Evolutionary conservation across 495 filamentous ascomycete genomes (phyloP).

Genomic region (Neurospora sp.): DNA sequence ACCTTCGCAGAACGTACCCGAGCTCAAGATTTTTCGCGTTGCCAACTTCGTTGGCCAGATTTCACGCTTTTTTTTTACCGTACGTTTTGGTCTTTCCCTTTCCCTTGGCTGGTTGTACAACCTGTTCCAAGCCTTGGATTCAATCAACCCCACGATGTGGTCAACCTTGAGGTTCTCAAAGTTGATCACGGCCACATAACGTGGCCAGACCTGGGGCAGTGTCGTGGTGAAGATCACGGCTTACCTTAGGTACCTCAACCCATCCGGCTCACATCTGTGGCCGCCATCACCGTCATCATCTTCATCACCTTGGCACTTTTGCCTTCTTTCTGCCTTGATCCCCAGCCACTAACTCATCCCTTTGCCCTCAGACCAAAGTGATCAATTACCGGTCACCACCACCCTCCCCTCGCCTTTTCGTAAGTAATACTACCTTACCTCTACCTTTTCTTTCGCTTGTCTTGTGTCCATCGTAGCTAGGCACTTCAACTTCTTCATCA

Average conservation of each 20-base stretch:
- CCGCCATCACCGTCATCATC: neutral
- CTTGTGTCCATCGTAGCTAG: neutral
- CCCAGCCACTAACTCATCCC: neutral
- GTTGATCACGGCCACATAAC: neutral
- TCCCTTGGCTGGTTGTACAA: neutral
- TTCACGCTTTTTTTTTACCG: neutral
- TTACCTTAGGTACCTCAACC: neutral
- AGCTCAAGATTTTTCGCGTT: neutral
- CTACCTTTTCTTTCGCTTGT: neutral
- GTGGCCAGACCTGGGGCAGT: neutral
- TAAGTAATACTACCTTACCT: neutral
- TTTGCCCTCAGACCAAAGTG: neutral
- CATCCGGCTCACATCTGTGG: neutral
- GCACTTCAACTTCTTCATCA: neutral
- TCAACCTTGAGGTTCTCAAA: neutral
- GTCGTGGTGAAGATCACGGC: neutral
- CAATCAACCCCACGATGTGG: neutral
- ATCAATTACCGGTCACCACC: neutral
- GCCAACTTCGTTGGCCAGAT: neutral
- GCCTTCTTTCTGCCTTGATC: neutral
- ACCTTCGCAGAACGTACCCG: neutral
- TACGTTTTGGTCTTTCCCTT: neutral
- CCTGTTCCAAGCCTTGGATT: neutral
- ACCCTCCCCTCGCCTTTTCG: neutral
- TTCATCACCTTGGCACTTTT: neutral